Base-by-base conservation (phyloP, 2,329 filamentous ascomycete genomes). In the Calonectria pseudoturangicola region DNA sequence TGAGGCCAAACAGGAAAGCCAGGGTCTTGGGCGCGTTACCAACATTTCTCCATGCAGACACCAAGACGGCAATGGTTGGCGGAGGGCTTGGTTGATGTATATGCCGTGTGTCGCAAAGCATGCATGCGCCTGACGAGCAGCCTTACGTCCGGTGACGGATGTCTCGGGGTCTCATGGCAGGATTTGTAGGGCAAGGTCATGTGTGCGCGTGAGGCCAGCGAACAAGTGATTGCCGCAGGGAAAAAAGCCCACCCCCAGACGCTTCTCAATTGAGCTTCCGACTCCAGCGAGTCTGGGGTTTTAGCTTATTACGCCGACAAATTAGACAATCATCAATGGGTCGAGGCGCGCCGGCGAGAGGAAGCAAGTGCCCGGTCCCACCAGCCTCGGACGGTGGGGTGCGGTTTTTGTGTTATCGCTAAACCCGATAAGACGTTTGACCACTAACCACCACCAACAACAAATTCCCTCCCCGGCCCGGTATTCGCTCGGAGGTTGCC, bases 401-500 rank as follows among this genome's bases (percentile, higher is more conserved):
- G 75, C 70, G 65, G 67, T 51, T 75, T 78, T 75, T 78, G 68
- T 50, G 66, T 72, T 74, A 71, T 77, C 75, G 67, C 74, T 74
- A 72, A 75, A 64, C 71, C 75, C 78, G 76, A 79, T 79, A 79
- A 79, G 76, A 62, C 13, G 56, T 28, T 54, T 45, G 56, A 78
- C 75, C 70, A 68, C 47, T 72, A 63, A 68, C 66, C 73, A 77
- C 77, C 72, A 78, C 76, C 77, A 78, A 70, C 65, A 77, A 75
- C 68, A 80, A 80, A 79, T 79, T 78, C 79, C 78, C 78, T 80
- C 78, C 70, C 78, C 73, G 75, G 76, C 68, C 77, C 77, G 77
- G 78, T 79, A 77, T 80, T 80, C 73, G 71, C 73, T 79, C 76
- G 77, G 75, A 72, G 74, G 70, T 80, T 75, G 73, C 76, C 76